Percentiles rank a stretch among this genome's conserved stretches.
Conservation (phyloP, 768 basidiomycete genomes). For the Hirschioporus abietinus region DNA sequence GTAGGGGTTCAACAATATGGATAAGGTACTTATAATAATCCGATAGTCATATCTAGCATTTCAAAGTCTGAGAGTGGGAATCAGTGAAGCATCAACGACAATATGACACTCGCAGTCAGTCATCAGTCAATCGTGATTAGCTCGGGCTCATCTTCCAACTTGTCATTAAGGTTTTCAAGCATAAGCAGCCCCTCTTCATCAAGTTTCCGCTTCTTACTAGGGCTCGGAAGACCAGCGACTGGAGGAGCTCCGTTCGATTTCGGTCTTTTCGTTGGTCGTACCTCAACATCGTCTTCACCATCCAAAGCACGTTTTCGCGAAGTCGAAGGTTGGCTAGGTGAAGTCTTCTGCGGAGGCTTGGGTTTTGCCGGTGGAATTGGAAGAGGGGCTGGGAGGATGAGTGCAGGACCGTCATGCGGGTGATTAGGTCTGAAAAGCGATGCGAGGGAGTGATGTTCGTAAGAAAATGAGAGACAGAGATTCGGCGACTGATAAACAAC, state of each 20-base stretch:
- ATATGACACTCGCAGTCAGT: not conserved
- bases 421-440: slow-evolving; percentile 45
- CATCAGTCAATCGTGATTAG: slow-evolving; percentile 52
- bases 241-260: slow-evolving; percentile 27
- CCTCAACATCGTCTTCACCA: slow-evolving; percentile 51
- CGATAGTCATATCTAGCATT: not conserved
- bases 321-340: slow-evolving; percentile 37
- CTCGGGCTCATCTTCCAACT: slow-evolving; percentile 43
- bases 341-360: slow-evolving; percentile 29
- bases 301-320: slow-evolving; percentile 52
- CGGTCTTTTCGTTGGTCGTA: slow-evolving; percentile 52
- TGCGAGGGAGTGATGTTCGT: not conserved
- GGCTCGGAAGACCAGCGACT: slow-evolving; percentile 32
- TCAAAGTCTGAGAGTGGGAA: not conserved
- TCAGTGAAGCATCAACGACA: not conserved
- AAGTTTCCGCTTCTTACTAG: slow-evolving; percentile 57
- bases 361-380: slow-evolving; percentile 47
- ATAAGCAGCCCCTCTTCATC: slow-evolving; percentile 74
- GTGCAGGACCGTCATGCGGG: slow-evolving; percentile 41
- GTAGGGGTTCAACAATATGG: not conserved
- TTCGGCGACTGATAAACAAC: slow-evolving; percentile 24
- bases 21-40: not conserved
- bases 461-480: slow-evolving; percentile 1
- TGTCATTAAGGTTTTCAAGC: slow-evolving; percentile 53
- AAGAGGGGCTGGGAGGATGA: slow-evolving; percentile 61